Evolutionary conservation across 2,329 filamentous ascomycete species (phyloP).

Genomic region (Ceratocystis alfenasii): DNA sequence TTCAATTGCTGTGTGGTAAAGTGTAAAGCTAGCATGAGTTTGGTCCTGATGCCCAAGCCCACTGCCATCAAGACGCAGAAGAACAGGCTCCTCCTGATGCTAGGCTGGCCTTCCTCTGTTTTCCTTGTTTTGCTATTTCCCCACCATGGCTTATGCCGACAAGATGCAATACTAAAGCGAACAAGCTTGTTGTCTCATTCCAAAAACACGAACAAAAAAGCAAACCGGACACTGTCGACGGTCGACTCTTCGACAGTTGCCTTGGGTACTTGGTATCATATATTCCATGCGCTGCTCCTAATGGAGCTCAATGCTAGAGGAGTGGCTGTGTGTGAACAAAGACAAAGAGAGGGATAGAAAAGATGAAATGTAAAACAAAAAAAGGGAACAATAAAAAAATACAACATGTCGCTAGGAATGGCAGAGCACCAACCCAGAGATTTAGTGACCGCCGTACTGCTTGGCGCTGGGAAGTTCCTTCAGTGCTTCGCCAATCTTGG

Average conservation of each 20-base stretch:
- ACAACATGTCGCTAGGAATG: conserved; percentile 5
- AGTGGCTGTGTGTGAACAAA: conserved; percentile 6
- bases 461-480: conserved; percentile 59
- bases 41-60: conserved; percentile 11
- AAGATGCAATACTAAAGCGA: conserved; percentile 2
- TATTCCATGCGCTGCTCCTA: conserved; percentile 12
- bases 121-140: neutral
- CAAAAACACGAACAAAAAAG: conserved; percentile 12
- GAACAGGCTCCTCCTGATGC: neutral
- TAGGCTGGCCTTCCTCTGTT: neutral
- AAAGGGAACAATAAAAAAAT: neutral
- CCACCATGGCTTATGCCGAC: neutral
- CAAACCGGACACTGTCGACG: conserved; percentile 19
- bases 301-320: conserved; percentile 13
- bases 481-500: conserved; percentile 71
- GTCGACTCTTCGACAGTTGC: conserved; percentile 6
- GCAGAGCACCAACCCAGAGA: neutral
- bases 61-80: neutral
- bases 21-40: neutral
- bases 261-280: conserved; percentile 19
- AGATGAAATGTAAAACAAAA: neutral
- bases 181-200: neutral
- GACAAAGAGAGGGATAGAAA: neutral
- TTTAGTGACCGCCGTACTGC: conserved; percentile 31
- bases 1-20: neutral